phyloP scores from a whole-genome alignment of 2,329 filamentous ascomycete species.

The Lachnellula subtilissima region DNA sequence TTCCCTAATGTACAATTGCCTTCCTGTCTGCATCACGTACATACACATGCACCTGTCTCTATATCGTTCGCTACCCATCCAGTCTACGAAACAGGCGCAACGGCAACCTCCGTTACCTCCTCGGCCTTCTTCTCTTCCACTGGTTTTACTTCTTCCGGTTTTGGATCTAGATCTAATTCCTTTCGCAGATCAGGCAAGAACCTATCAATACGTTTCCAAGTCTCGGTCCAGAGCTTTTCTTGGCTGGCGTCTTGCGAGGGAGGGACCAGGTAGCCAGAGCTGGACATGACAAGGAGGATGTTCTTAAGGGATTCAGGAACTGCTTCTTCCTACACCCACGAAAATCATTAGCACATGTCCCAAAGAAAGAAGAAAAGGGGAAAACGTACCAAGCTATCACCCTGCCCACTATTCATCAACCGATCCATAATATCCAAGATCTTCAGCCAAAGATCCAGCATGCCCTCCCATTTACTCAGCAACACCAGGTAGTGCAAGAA shows the following conservation, averaged over 20 bases:
- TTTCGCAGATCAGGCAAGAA: conserved; percentile 57
- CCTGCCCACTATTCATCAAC: conserved; percentile 91
- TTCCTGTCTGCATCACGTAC: too few species aligned
- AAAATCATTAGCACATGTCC: conserved; percentile 5
- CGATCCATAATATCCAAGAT: conserved; percentile 94
- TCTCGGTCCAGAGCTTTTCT: conserved; percentile 56
- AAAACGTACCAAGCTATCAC: conserved; percentile 71
- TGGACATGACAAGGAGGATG: conserved; percentile 90
- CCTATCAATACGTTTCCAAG: conserved; percentile 60
- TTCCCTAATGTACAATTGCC: too few species aligned
- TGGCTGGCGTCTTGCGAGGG: conserved; percentile 54
- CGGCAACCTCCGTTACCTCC: conserved; percentile 2
- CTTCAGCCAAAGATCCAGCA: conserved; percentile 86
- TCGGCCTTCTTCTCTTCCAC: conserved; percentile 1
- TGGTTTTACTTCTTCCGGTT: conserved; percentile 3
- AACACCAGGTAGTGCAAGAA: conserved; percentile 90
- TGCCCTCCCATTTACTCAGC: conserved; percentile 78
- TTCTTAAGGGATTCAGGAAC: conserved; percentile 96
- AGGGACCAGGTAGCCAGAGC: conserved; percentile 75
- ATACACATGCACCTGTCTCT: too few species aligned
- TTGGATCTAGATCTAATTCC: conserved; percentile 49
- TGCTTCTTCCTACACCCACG: conserved; percentile 69
- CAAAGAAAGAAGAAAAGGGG: background rate
- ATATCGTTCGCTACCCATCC: background rate
- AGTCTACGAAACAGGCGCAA: conserved; percentile 3